Evolutionary conservation across 2,329 filamentous ascomycete species (phyloP).

Genomic region (Cryphonectria naterciae): DNA sequence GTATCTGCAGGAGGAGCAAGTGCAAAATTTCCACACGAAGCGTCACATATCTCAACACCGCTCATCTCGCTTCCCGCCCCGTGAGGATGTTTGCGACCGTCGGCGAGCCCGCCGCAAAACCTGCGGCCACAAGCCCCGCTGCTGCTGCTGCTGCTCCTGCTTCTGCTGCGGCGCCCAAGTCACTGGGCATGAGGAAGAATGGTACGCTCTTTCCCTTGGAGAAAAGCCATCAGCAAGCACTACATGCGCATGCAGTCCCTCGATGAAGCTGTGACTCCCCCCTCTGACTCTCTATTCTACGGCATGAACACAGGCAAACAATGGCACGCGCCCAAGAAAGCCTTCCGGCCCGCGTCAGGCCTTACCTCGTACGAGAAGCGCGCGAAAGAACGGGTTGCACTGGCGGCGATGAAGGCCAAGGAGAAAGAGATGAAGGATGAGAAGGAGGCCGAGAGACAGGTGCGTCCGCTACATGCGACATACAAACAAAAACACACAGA

Average conservation of each 20-base stretch:
- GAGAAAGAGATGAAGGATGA: slow-evolving; percentile 97
- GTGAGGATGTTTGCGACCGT: slow-evolving; percentile 49
- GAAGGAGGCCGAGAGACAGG: slow-evolving; percentile 87
- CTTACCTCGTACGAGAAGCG: slow-evolving; percentile 80
- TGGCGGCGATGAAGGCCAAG: slow-evolving; percentile 82
- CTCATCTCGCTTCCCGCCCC: slow-evolving; percentile 22
- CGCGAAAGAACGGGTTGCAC: slow-evolving; percentile 68
- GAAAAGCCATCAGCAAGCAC: neutral
- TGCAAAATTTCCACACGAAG: neutral
- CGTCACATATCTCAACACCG: slow-evolving; percentile 1
- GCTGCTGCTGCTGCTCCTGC: neutral
- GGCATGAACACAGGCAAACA: slow-evolving; percentile 76
- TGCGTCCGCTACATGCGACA: slow-evolving; percentile 44
- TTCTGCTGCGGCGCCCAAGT: slow-evolving; percentile 36
- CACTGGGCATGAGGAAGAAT: slow-evolving; percentile 78
- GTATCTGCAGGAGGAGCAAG: slow-evolving; percentile 6
- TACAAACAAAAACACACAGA: slow-evolving; percentile 5
- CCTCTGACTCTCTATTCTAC: slow-evolving; percentile 9
- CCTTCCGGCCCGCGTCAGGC: slow-evolving; percentile 82
- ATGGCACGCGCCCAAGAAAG: slow-evolving; percentile 83
- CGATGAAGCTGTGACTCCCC: neutral
- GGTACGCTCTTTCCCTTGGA: slow-evolving; percentile 55
- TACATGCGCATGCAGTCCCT: neutral
- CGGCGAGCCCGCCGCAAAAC: slow-evolving; percentile 39
- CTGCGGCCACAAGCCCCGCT: slow-evolving; percentile 37